Percentiles rank a stretch among this genome's conserved stretches.
Conservation (phyloP, 2,329 filamentous ascomycete species). For the Trichoderma aggressivum region DNA sequence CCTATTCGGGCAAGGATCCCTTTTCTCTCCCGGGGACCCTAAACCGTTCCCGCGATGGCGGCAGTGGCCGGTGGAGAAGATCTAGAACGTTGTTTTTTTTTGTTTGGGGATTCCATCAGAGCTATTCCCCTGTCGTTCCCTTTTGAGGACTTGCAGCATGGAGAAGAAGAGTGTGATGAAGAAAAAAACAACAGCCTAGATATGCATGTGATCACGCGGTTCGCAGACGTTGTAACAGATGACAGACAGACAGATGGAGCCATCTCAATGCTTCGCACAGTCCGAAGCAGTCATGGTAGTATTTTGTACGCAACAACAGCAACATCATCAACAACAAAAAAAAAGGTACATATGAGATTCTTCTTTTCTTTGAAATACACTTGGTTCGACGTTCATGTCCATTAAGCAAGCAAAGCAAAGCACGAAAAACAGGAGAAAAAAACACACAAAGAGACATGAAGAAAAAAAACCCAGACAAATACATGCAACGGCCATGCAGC, state of each 20-base stretch:
- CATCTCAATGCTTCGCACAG: neutral
- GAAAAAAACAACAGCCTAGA: neutral
- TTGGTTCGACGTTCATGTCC: neutral
- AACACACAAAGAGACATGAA: neutral
- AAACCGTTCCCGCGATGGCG: neutral
- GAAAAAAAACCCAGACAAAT: neutral
- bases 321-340: neutral
- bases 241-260: neutral
- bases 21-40: neutral
- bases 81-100: constrained; percentile 2
- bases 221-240: neutral
- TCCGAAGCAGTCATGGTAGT: neutral
- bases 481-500: constrained; percentile 7
- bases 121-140: neutral
- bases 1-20: constrained; percentile 14
- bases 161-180: neutral
- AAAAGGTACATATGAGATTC: neutral
- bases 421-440: neutral
- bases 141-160: neutral
- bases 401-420: neutral
- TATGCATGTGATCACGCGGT: constrained; percentile 5
- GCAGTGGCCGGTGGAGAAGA: neutral
- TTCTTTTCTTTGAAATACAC: neutral
- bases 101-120: neutral
- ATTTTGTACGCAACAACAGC: neutral